Conservation (phyloP, 2,329 filamentous ascomycete genomes). For the Immersiporthe knoxdaviesiana region DNA sequence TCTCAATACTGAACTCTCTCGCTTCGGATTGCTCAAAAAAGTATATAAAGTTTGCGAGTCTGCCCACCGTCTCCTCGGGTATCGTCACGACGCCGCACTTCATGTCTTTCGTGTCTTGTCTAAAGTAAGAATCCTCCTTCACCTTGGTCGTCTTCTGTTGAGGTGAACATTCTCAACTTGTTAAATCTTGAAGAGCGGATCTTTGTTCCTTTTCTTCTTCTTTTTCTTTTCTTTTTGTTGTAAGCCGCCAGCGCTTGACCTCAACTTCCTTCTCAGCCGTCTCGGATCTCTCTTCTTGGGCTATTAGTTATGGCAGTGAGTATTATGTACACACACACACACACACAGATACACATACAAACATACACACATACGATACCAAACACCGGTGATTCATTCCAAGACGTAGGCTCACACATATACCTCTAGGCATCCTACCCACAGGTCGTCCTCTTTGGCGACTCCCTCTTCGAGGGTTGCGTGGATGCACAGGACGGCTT, state of each 20-base stretch:
- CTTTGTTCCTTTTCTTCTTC: background rate
- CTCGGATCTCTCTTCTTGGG: background rate
- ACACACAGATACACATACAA: background rate
- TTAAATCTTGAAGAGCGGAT: background rate
- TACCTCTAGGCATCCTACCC: slow-evolving; percentile 59
- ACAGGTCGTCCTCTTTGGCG: slow-evolving; percentile 83
- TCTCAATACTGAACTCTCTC: background rate
- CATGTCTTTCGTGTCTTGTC: background rate
- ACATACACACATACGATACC: background rate
- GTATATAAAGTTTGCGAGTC: background rate
- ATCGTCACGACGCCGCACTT: background rate
- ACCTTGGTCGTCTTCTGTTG: background rate
- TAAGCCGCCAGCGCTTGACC: slow-evolving; percentile 1
- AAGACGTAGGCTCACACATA: background rate
- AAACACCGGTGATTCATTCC: background rate
- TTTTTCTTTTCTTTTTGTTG: background rate
- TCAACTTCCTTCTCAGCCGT: background rate
- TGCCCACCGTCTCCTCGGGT: background rate
- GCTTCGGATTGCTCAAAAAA: background rate
- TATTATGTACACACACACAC: background rate
- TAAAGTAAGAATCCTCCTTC: background rate
- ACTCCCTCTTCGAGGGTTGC: slow-evolving; percentile 80
- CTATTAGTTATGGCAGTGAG: slow-evolving; percentile 25
- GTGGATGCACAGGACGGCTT: slow-evolving; percentile 68
- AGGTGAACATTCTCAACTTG: too few relatives aligned